Conservation (phyloP, 208 protist species). For the Endotrypanum monterogeii region DNA sequence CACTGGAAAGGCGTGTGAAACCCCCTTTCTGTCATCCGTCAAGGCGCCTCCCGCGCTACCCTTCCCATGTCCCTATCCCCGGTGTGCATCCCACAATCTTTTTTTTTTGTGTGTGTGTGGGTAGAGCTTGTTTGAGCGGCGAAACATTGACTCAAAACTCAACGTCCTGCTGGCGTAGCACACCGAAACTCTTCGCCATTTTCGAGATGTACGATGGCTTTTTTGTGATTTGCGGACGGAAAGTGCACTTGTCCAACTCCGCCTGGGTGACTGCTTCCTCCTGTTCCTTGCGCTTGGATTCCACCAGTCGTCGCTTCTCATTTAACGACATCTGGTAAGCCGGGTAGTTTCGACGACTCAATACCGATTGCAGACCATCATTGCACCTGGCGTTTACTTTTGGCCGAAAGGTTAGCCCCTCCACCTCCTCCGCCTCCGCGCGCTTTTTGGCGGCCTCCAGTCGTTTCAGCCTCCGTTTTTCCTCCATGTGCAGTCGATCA, state of each 20-base stretch:
- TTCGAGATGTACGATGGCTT: slow-evolving; percentile 68
- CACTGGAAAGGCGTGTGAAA: neutral
- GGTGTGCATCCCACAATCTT: too few relatives aligned
- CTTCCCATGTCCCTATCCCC: neutral
- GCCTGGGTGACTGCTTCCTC: slow-evolving; percentile 35
- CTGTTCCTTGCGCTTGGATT: slow-evolving; percentile 29
- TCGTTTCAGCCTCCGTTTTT: slow-evolving; percentile 22
- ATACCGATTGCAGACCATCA: slow-evolving; percentile 45
- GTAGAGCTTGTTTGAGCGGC: neutral
- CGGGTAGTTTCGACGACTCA: slow-evolving; percentile 53
- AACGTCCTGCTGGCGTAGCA: slow-evolving; percentile 55
- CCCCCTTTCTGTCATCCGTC: neutral
- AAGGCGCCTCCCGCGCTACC: neutral
- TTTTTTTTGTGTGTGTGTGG: too few relatives aligned
- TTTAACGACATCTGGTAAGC: slow-evolving; percentile 44
- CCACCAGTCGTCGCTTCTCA: slow-evolving; percentile 32
- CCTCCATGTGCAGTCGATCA: slow-evolving; percentile 39
- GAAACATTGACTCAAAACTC: slow-evolving; percentile 30
- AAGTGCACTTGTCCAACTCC: slow-evolving; percentile 59
- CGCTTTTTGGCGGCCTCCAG: slow-evolving; percentile 33
- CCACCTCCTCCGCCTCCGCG: slow-evolving; percentile 43
- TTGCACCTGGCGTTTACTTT: slow-evolving; percentile 49
- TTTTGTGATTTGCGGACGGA: slow-evolving; percentile 64
- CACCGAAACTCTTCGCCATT: slow-evolving; percentile 76
- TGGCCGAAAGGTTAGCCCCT: slow-evolving; percentile 44